Base-by-base conservation (phyloP, 176 grass and related monocot species). In the Oryza coarctata region DNA sequence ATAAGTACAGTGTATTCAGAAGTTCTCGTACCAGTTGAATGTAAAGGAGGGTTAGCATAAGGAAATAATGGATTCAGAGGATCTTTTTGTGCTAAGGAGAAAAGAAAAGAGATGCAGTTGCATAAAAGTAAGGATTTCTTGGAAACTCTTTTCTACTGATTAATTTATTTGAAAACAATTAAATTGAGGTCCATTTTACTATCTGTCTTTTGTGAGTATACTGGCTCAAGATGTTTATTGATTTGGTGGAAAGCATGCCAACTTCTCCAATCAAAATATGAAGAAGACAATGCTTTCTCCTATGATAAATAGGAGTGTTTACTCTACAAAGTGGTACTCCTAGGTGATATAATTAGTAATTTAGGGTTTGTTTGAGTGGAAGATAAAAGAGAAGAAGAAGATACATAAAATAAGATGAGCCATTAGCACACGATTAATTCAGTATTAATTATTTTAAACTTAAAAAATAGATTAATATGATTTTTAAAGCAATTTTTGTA, bases 121-220 rank as follows among this genome's bases (percentile, higher is more conserved):
- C 9, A 60, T 23, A 60, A 60, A 60, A 60, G 55, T 60, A 60
- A 60, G 20, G 4, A 60, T n/a, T 58, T 75, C 73, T 14, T 35
- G 31, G 18, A 58, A 30, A 12, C 18, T 47, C 7, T 32, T 31
- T 38, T 39, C 0, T 70, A 47, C 52, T 78, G 15, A 55, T 55
- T 69, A 68, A 76, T 22, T 52, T 75, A 68, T 84, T 29, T 31
- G 17, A 68, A 68, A 35, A 41, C 8, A 68, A 38, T 52, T 63
- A 2, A 69, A 31, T 73, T 45, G 5, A 60, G 22, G 68, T 45
- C 38, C 50, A 73, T 84, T 65, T 83, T 79, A 72, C 41, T 79
- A 58, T 27, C 29, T 35, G 23, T 12, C 31, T 73, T 28, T 73
- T 63, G 45, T 47, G 72, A 44, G 55, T 27, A 20, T 55, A 34